phyloP scores from a whole-genome alignment of 768 basidiomycete species.

The Pisolithus albus region DNA sequence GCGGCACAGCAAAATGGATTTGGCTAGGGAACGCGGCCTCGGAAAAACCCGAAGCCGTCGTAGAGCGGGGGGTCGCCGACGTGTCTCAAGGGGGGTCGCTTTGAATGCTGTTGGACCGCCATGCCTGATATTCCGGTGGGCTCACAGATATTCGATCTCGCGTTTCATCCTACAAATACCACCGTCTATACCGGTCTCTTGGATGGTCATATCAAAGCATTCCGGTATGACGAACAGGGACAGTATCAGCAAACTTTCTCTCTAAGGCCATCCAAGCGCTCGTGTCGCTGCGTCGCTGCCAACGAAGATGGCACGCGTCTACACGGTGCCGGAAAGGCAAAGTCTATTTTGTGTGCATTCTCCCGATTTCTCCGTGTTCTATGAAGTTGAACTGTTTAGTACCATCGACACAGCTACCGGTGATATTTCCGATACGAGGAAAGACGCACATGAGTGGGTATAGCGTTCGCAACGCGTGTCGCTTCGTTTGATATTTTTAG shows the following conservation, averaged over 20 bases:
- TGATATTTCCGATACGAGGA: constrained; percentile 38
- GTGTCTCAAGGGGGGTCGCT: no score
- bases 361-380: not conserved
- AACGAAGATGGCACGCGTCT: constrained; percentile 62
- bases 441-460: constrained; percentile 64
- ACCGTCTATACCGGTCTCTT: constrained; percentile 75
- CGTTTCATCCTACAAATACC: constrained; percentile 70
- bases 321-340: constrained; percentile 79
- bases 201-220: constrained; percentile 79
- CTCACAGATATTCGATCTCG: constrained; percentile 83
- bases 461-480: constrained; percentile 2
- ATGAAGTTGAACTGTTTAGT: constrained; percentile 31
- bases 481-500: constrained; percentile 27
- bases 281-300: constrained; percentile 69
- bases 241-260: constrained; percentile 50
- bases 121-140: constrained; percentile 65
- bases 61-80: not conserved
- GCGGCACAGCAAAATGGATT: not conserved
- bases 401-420: constrained; percentile 63
- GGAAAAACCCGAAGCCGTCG: not conserved
- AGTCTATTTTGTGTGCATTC: constrained; percentile 61
- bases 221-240: constrained; percentile 68
- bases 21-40: not conserved
- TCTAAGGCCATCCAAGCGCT: constrained; percentile 71
- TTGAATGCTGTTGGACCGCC: not conserved